Conservation (phyloP, 768 basidiomycete genomes). For the Nevesoporus exiguus region DNA sequence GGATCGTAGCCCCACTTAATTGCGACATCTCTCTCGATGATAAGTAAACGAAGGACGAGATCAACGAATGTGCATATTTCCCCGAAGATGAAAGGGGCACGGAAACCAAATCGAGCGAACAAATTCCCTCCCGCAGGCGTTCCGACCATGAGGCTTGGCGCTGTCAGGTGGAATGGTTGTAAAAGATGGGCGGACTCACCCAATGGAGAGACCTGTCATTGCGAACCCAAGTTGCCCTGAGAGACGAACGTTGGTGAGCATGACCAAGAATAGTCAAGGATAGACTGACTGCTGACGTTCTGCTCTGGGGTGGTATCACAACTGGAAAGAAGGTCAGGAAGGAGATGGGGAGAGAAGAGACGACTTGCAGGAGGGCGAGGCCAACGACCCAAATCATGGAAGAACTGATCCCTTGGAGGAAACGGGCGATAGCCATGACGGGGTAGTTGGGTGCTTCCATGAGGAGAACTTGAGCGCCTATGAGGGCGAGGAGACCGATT, state of each 20-base stretch:
- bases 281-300: slow-evolving; percentile 43
- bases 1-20: slow-evolving; percentile 47
- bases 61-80: slow-evolving; percentile 46
- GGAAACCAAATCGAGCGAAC: slow-evolving; percentile 53
- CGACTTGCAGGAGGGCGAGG: slow-evolving; percentile 50
- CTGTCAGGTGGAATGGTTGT: not conserved
- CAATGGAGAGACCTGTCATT: slow-evolving; percentile 55
- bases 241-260: not conserved
- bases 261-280: not conserved
- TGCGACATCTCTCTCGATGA: slow-evolving; percentile 56
- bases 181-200: slow-evolving; percentile 32
- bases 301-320: slow-evolving; percentile 53
- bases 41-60: slow-evolving; percentile 49
- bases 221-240: slow-evolving; percentile 59
- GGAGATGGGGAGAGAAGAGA: not conserved
- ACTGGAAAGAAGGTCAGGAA: slow-evolving; percentile 32
- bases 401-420: slow-evolving; percentile 58
- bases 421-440: slow-evolving; percentile 55
- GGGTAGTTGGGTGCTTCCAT: slow-evolving; percentile 59
- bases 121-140: slow-evolving; percentile 57
- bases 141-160: slow-evolving; percentile 46
- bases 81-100: slow-evolving; percentile 56
- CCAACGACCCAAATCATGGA: slow-evolving; percentile 64
- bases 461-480: slow-evolving; percentile 55
- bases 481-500: slow-evolving; percentile 45